These are phyloP conservation scores for Begonia loranthoides DNA, from an alignment of 306 rosid genomes.

Conservation along the genomic window DNA sequence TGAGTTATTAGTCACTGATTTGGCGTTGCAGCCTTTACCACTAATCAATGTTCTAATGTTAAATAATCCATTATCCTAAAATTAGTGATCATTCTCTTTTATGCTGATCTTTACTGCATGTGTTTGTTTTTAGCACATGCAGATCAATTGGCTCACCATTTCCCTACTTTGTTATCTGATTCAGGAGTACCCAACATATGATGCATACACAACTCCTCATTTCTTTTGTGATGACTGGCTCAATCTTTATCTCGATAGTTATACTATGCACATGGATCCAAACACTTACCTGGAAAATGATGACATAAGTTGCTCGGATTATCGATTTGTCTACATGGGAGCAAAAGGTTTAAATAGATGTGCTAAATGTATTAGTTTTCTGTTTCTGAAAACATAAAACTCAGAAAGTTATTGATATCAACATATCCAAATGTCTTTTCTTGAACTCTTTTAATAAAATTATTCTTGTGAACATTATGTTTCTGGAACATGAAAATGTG, in stretches of 20 bases:
- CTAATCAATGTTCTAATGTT: too few relatives aligned
- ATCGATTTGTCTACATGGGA: conserved; percentile 92
- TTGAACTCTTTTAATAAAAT: too few relatives aligned
- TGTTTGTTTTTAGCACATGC: too few relatives aligned
- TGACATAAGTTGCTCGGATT: conserved; percentile 83
- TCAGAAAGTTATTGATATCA: too few relatives aligned
- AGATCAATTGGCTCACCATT: conserved; percentile 6
- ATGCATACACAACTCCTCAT: conserved; percentile 58
- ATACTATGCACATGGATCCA: conserved; percentile 47
- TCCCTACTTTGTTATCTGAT: conserved; percentile 17
- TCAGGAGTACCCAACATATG: conserved; percentile 75
- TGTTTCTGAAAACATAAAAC: background rate
- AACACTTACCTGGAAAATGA: conserved; percentile 34
- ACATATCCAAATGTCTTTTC: too few relatives aligned
- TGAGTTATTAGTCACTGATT: too few relatives aligned
- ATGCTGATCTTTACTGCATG: too few relatives aligned
- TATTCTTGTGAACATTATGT: too few relatives aligned
- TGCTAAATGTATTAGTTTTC: background rate
- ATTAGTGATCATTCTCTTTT: too few relatives aligned
- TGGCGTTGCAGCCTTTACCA: too few relatives aligned
- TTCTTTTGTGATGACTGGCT: conserved; percentile 94
- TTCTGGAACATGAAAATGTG: too few relatives aligned
- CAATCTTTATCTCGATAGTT: conserved; percentile 73
- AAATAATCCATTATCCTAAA: too few relatives aligned
- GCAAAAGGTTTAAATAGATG: conserved; percentile 46